Evolutionary conservation across 2,329 filamentous ascomycete genomes (phyloP).

Genomic region (Sporothrix humicola): DNA sequence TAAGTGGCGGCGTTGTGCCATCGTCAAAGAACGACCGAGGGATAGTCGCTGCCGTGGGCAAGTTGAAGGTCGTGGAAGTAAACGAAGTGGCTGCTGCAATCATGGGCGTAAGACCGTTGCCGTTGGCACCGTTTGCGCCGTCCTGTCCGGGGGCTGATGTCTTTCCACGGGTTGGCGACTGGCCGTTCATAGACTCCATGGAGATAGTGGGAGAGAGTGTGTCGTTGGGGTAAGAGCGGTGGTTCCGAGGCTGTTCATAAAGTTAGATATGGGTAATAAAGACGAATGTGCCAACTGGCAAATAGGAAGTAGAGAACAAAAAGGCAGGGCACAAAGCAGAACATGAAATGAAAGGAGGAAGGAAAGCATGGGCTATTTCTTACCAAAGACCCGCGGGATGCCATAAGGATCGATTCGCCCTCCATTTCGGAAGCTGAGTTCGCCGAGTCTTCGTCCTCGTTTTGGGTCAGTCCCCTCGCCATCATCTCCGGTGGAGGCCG

Average conservation of each 20-base stretch:
- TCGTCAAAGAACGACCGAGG: slow-evolving; percentile 91
- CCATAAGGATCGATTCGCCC: slow-evolving; percentile 73
- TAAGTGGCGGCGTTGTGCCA: slow-evolving; percentile 76
- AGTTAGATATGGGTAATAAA: background rate
- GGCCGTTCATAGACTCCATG: slow-evolving; percentile 84
- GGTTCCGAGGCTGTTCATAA: slow-evolving; percentile 59
- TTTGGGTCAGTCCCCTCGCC: slow-evolving; percentile 78
- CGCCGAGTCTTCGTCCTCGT: slow-evolving; percentile 86
- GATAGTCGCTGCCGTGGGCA: slow-evolving; percentile 65
- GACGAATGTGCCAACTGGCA: background rate
- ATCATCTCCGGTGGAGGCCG: slow-evolving; percentile 89
- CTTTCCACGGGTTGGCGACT: slow-evolving; percentile 55
- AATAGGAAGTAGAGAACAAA: background rate
- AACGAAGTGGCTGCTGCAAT: slow-evolving; percentile 67
- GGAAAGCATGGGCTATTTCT: slow-evolving; percentile 43
- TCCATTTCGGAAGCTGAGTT: slow-evolving; percentile 87
- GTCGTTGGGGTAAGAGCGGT: slow-evolving; percentile 67
- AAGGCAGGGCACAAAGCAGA: slow-evolving; percentile 5
- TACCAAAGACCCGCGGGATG: slow-evolving; percentile 72
- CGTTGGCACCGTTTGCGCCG: slow-evolving; percentile 53
- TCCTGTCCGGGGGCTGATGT: slow-evolving; percentile 56
- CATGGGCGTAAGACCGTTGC: slow-evolving; percentile 53
- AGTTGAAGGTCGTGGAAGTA: slow-evolving; percentile 62
- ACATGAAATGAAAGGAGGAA: background rate
- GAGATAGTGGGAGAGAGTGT: slow-evolving; percentile 85